Conservation (phyloP, 2,329 filamentous ascomycete species). For the Fusarium abutilonis region DNA sequence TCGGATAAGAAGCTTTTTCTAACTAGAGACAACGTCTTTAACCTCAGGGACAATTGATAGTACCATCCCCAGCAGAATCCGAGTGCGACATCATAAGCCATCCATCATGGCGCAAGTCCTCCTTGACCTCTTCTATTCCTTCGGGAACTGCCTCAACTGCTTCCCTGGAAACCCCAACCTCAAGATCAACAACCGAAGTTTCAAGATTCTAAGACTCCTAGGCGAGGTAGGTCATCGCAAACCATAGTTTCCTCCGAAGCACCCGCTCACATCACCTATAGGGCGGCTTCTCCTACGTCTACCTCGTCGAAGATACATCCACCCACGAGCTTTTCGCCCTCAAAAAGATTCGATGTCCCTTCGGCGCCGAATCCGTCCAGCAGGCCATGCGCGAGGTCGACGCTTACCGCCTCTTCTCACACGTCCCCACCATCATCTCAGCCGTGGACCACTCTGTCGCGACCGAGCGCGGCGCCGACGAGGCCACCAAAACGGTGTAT, state of each 20-base stretch:
- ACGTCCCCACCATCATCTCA: slow-evolving; percentile 86
- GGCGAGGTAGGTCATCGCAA: slow-evolving; percentile 75
- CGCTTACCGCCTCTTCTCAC: slow-evolving; percentile 89
- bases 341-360: slow-evolving; percentile 99
- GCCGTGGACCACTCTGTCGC: slow-evolving; percentile 84
- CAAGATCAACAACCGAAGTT: slow-evolving; percentile 93
- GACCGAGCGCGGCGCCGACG: slow-evolving; percentile 72
- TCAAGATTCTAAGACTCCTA: slow-evolving; percentile 93
- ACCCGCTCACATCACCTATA: slow-evolving; percentile 48
- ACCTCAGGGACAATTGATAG: slow-evolving; percentile 6
- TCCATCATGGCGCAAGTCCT: slow-evolving; percentile 80
- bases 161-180: slow-evolving; percentile 94
- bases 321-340: slow-evolving; percentile 88
- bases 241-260: neutral
- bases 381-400: slow-evolving; percentile 97
- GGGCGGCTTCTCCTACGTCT: slow-evolving; percentile 99
- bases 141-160: slow-evolving; percentile 95
- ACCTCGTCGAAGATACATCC: slow-evolving; percentile 92
- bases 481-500: slow-evolving; percentile 88
- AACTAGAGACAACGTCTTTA: neutral
- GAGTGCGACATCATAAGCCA: slow-evolving; percentile 2
- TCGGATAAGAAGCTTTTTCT: neutral
- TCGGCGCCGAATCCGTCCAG: slow-evolving; percentile 94
- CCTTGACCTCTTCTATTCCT: slow-evolving; percentile 87
- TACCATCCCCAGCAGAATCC: neutral